Percentiles rank a stretch among this genome's conserved stretches.
phyloP scores from a whole-genome alignment of 148 eudicot genomes.

The Chenopodium album region DNA sequence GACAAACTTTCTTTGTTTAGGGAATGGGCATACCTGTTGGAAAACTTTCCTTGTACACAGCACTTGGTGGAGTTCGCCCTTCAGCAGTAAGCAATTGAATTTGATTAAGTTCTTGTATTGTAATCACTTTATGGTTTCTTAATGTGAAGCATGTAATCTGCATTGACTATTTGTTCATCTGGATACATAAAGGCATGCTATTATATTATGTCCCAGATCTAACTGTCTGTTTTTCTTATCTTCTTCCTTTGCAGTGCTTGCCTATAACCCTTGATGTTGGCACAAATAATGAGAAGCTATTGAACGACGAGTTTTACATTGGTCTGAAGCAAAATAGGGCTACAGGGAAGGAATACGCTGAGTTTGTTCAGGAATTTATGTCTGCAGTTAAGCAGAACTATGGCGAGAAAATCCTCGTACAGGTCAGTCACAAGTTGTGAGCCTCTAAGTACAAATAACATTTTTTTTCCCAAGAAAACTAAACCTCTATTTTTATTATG shows the following conservation, averaged over 20 bases:
- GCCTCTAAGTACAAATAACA: neutral
- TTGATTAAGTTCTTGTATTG: neutral
- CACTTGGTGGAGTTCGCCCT: conserved; percentile 97
- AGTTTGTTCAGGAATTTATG: conserved; percentile 70
- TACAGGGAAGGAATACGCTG: conserved; percentile 78
- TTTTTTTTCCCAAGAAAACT: neutral
- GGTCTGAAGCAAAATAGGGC: conserved; percentile 80
- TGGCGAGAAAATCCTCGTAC: conserved; percentile 82
- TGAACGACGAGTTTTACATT: conserved; percentile 85
- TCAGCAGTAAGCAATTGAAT: conserved; percentile 61
- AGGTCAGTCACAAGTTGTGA: conserved; percentile 37
- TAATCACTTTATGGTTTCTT: neutral
- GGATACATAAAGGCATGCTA: neutral
- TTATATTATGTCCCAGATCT: neutral
- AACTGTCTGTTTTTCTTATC: neutral
- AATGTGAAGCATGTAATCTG: neutral
- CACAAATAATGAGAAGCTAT: conserved; percentile 72
- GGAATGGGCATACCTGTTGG: conserved; percentile 99
- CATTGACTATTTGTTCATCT: neutral
- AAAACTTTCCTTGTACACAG: conserved; percentile 83
- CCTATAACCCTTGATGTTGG: conserved; percentile 96
- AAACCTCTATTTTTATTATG: conserved; percentile 15
- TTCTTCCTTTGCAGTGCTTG: conserved; percentile 57
- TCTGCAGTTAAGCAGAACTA: conserved; percentile 84
- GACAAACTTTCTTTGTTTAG: conserved; percentile 34